phyloP scores from a whole-genome alignment of 2,329 filamentous ascomycete genomes.

The Clarireedia homoeocarpa region DNA sequence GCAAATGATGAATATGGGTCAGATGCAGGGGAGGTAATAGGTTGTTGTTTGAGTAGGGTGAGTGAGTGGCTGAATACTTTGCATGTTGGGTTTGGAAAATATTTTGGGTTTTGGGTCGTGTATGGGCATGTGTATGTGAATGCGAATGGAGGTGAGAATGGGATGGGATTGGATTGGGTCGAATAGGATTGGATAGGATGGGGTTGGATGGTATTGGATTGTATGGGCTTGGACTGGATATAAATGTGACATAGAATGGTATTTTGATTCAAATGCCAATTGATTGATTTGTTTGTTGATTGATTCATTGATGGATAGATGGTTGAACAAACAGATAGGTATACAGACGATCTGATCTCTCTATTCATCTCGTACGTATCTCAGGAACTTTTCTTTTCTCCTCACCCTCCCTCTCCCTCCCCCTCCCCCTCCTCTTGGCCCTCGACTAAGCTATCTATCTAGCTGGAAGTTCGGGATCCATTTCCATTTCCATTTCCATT shows the following conservation, averaged over 20 bases:
- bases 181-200: neutral
- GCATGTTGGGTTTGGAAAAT: neutral
- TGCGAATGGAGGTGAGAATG: too few species aligned
- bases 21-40: conserved; percentile 6
- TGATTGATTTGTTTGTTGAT: neutral
- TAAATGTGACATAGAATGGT: neutral
- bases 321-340: neutral
- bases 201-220: neutral
- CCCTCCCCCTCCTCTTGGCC: neutral
- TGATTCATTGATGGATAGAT: neutral
- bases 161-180: too few species aligned
- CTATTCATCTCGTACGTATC: too few species aligned
- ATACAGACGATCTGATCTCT: too few species aligned
- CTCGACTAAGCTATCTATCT: too few species aligned
- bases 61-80: neutral
- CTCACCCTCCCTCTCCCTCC: neutral
- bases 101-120: too few species aligned
- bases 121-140: too few species aligned
- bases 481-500: neutral
- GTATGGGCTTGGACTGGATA: neutral
- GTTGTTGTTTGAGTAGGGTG: neutral
- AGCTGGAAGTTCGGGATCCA: too few species aligned
- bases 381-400: neutral
- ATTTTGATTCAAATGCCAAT: neutral
- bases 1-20: conserved; percentile 10